Evolutionary conservation across 495 filamentous ascomycete species (phyloP).

Genomic region (Aspergillus mulundensis): DNA sequence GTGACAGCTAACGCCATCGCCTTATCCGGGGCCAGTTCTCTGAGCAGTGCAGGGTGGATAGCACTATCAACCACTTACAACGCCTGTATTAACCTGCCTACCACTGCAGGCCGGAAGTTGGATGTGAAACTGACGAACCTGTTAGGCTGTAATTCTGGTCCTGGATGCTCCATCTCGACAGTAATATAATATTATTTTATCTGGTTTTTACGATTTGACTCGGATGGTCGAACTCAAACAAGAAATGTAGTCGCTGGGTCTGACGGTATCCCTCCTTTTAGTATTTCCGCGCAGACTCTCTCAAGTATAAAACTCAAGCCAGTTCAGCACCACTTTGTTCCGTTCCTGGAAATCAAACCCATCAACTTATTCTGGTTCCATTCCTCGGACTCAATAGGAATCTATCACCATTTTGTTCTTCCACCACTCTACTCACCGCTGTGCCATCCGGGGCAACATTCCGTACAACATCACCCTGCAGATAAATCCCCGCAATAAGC

Average conservation of each 20-base stretch:
- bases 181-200: background rate
- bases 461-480: background rate
- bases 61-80: background rate
- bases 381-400: background rate
- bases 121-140: background rate
- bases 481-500: background rate
- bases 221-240: background rate
- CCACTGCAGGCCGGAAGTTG: background rate
- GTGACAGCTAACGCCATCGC: slow-evolving; percentile 11
- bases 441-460: background rate
- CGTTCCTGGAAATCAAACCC: background rate
- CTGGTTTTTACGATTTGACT: background rate
- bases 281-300: background rate
- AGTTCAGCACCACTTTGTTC: background rate
- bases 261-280: background rate
- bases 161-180: background rate
- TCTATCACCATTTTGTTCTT: background rate
- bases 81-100: slow-evolving; percentile 1
- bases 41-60: background rate
- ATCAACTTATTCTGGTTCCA: background rate
- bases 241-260: background rate
- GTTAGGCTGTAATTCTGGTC: background rate
- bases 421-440: background rate
- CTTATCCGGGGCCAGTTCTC: background rate
- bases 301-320: background rate